Evolutionary conservation across 169 alveolate species (phyloP).

Genomic region (Plasmodium gonderi): DNA sequence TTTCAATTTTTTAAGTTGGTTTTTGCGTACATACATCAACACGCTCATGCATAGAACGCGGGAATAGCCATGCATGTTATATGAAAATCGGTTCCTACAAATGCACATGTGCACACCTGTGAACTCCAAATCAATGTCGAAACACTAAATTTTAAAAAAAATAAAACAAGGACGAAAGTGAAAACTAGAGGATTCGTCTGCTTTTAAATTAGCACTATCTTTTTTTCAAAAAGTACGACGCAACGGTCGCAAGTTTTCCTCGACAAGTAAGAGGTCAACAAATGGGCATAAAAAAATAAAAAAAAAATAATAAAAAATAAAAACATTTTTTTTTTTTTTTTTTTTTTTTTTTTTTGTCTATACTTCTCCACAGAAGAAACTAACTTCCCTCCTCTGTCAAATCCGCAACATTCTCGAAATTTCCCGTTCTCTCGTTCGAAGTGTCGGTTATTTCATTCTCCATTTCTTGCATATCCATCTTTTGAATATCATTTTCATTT

Average conservation of each 20-base stretch:
- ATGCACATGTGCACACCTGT: background rate
- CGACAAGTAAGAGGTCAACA: too few relatives aligned
- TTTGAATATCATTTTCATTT: background rate
- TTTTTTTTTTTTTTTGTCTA: background rate
- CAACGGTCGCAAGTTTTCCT: background rate
- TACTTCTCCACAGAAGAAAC: background rate
- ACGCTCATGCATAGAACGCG: too few relatives aligned
- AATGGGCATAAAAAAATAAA: too few relatives aligned
- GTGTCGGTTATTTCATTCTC: background rate
- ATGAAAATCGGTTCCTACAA: too few relatives aligned
- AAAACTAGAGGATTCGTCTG: background rate
- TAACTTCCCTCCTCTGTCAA: constrained; percentile 13
- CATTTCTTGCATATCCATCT: background rate
- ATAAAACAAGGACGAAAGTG: background rate
- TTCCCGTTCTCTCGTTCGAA: background rate
- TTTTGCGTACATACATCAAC: background rate
- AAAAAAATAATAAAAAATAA: background rate
- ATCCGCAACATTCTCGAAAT: constrained; percentile 26
- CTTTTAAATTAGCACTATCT: background rate
- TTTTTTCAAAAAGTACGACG: background rate
- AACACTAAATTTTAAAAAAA: background rate
- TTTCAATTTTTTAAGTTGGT: background rate
- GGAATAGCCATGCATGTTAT: too few relatives aligned
- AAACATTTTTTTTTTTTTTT: background rate
- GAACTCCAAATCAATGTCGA: background rate